Percentiles rank a stretch among this genome's conserved stretches.
Conservation (phyloP, 768 basidiomycete species). For the Tylopilus vinaceipallidus region DNA sequence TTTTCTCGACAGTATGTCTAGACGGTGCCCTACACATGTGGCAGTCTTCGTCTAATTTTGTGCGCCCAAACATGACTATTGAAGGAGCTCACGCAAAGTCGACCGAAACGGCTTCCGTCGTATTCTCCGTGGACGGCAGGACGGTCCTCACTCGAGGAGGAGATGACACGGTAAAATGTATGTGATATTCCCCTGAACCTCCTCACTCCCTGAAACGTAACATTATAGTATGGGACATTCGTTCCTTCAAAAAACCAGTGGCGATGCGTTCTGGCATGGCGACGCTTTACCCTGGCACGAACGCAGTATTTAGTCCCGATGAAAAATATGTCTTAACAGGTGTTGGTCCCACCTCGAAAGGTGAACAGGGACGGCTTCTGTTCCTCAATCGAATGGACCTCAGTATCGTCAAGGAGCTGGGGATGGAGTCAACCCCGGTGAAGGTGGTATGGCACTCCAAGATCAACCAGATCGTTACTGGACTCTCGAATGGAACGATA, state of each 20-base stretch:
- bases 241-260: slow-evolving; percentile 87
- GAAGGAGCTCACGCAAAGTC: slow-evolving; percentile 87
- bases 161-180: slow-evolving; percentile 94
- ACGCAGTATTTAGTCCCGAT: slow-evolving; percentile 94
- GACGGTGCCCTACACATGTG: slow-evolving; percentile 95
- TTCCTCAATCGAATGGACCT: slow-evolving; percentile 72
- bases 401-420: slow-evolving; percentile 63
- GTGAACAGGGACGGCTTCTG: slow-evolving; percentile 66
- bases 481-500: slow-evolving; percentile 84
- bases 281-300: slow-evolving; percentile 88
- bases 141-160: slow-evolving; percentile 88
- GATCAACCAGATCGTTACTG: slow-evolving; percentile 94
- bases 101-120: slow-evolving; percentile 82
- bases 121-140: slow-evolving; percentile 85
- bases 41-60: slow-evolving; percentile 90
- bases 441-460: slow-evolving; percentile 93
- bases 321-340: slow-evolving; percentile 89
- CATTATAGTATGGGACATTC: slow-evolving; percentile 86
- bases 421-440: slow-evolving; percentile 78
- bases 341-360: slow-evolving; percentile 62
- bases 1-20: slow-evolving; percentile 59
- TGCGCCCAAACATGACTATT: slow-evolving; percentile 80
- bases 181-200: slow-evolving; percentile 34
- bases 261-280: slow-evolving; percentile 59
- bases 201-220: slow-evolving; percentile 1